Evolutionary conservation across 306 rosid genomes (phyloP), one percentile per base, ranked within the genome.

Genomic region (Neltuma alba): DNA sequence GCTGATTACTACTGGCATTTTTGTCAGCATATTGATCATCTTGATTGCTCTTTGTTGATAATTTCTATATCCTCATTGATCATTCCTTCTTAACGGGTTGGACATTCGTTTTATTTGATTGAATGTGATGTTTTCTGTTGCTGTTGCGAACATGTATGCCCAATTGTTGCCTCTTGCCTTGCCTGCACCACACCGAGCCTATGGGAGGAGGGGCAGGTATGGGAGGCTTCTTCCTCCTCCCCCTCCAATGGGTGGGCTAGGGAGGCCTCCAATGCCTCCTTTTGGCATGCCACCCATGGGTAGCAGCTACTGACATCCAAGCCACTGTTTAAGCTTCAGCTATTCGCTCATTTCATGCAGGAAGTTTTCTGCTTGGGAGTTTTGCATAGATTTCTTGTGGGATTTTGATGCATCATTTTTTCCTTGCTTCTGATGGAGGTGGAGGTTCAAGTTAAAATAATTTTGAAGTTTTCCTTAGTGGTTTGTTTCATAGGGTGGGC

Each of bases 271-370:
- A 20, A 89, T 94, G 99, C 99, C 99, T 62, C 97, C 98, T 38
- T 95, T 63, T 76, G 99, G 99, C 77, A 95, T 92, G 99, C 98
- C 98, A 72, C 93, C 99, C 20, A 95, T 92, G 99, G 98, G 98
- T 31, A 88, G 94, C 80, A 82, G 89, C 88, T 94, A 89, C 84
- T 94, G 88, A 91, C 69, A 55, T 5, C 58, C 70, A 6, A 69
- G 25, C 72, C 45, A 76, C 41, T 18, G 7, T 36, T 74, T 33
- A 57, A 64, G 55, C 41, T 78, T 67, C 23, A 62, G 70, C 63
- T 38, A 36, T 75, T 62, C 42, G 41, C 76, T 75, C 76, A 38
- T 76, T 64, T 81, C 80, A 83, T 50, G 40, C 18, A 27, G 86
- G 80, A 55, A 79, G 58, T 83, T 78, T 50, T 78, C 84, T 21